Evolutionary conservation across 345 rosid genomes (phyloP), one percentile per base, ranked within the genome.

Genomic region (Limnanthes douglasii): DNA sequence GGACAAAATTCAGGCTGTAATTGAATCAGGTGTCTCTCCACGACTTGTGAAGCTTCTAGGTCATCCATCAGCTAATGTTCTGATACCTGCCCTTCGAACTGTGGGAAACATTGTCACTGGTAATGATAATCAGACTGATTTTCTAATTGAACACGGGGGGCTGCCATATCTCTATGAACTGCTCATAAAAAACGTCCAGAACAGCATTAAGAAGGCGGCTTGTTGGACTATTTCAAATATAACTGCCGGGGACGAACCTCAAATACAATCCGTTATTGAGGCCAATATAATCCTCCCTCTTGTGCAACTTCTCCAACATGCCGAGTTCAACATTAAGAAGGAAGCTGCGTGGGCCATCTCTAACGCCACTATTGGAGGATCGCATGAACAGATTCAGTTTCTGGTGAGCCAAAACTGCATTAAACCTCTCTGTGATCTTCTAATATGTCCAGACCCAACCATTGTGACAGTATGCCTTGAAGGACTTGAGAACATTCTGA

Each of bases 171-270:
- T 83, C 13, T 60, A 59, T 40, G 70, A 74, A 64, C 72, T 83
- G 43, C 68, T 80, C 13, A 58, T 72, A 4, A 76, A 76, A 70
- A 76, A 66, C 63, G 69, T 65, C 69, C 75, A 76, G 58, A 81
- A 81, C 52, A 81, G 86, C 59, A 81, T 81, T 2, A 81, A 81
- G 61, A 81, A 81, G 23, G 94, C 73, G 62, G 94, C 94, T 24
- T 76, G 94, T 51, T 73, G 94, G 94, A 81, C 86, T n/a, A 68
- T 83, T 54, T 82, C 94, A 16, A 82, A 82, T 69, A 74, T 82
- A 34, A 77, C 90, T 39, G 94, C 94, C 34, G 90, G 90, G 25
- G 78, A 74, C 52, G 64, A 38, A 62, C 26, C 42, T 56, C 94
- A 83, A 53, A 78, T 83, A 53, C 86, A 83, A 85, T 82, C 94